Conservation (phyloP, 495 filamentous ascomycete species). For the Talaromyces stipitatus region DNA sequence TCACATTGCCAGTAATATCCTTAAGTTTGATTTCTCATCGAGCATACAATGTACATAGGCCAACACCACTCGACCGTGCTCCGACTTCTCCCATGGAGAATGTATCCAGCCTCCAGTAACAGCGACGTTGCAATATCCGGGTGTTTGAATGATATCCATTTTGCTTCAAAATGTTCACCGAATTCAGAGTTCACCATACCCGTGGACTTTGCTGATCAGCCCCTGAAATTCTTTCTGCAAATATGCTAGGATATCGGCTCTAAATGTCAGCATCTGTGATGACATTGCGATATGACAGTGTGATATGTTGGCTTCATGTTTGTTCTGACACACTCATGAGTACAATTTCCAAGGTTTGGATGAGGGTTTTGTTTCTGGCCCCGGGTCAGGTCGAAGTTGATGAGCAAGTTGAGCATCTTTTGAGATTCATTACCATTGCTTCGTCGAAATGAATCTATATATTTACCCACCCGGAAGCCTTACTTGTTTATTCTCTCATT, state of each 20-base stretch:
- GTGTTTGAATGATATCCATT: neutral
- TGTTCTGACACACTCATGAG: too few relatives aligned
- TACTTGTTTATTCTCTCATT: neutral
- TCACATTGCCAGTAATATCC: too few relatives aligned
- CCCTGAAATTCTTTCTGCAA: neutral
- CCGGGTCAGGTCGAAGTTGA: neutral
- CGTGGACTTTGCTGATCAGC: neutral
- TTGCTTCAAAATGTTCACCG: neutral
- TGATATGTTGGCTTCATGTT: neutral
- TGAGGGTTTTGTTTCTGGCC: neutral
- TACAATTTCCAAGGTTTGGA: neutral
- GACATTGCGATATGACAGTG: neutral
- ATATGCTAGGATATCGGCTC: neutral
- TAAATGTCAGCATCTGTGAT: neutral
- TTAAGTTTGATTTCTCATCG: neutral
- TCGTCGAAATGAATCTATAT: neutral
- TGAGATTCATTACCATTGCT: neutral
- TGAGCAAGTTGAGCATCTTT: neutral
- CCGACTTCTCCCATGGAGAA: neutral
- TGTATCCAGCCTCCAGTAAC: neutral
- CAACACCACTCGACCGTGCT: neutral
- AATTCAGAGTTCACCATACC: too few relatives aligned
- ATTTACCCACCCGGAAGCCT: neutral
- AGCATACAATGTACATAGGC: neutral
- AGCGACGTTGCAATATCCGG: neutral